Evolutionary conservation across 208 protist genomes (phyloP).

Genomic region (Wallacemonas collosoma): DNA sequence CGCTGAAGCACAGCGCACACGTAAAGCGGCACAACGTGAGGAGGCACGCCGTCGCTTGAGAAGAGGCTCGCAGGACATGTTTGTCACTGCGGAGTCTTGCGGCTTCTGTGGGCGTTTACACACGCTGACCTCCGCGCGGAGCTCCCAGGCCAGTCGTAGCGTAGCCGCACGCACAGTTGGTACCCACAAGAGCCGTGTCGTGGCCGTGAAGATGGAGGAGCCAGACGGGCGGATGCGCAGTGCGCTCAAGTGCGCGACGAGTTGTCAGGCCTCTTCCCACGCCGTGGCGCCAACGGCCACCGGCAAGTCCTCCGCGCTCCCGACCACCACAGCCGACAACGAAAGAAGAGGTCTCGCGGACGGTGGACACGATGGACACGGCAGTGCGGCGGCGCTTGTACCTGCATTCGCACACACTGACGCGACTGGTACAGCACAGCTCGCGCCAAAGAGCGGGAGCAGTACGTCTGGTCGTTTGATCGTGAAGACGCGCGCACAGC

Average conservation of each 20-base stretch:
- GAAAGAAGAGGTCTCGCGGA: background rate
- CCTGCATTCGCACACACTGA: background rate
- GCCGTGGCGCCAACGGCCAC: background rate
- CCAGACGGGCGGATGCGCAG: background rate
- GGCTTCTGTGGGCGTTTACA: slow-evolving; percentile 4
- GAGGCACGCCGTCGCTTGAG: background rate
- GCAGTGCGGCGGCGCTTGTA: background rate
- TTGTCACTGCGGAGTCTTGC: background rate
- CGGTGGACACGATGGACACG: no score
- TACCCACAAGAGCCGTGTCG: background rate
- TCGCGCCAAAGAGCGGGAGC: background rate
- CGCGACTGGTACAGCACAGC: background rate
- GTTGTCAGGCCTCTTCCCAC: background rate
- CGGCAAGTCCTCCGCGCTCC: slow-evolving; percentile 1
- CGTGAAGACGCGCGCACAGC: slow-evolving; percentile 3
- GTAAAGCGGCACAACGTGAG: background rate
- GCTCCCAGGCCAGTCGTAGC: background rate
- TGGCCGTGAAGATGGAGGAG: background rate
- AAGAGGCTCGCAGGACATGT: background rate
- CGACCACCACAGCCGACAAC: slow-evolving; percentile 8
- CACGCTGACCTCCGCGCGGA: background rate
- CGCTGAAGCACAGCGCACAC: background rate
- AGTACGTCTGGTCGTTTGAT: slow-evolving; percentile 12
- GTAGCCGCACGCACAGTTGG: background rate
- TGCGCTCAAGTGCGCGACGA: background rate